Evolutionary conservation across 192 early-diverging fungal species (phyloP), one percentile per base, ranked within the genome.

Genomic region (Coemansia sp.): DNA sequence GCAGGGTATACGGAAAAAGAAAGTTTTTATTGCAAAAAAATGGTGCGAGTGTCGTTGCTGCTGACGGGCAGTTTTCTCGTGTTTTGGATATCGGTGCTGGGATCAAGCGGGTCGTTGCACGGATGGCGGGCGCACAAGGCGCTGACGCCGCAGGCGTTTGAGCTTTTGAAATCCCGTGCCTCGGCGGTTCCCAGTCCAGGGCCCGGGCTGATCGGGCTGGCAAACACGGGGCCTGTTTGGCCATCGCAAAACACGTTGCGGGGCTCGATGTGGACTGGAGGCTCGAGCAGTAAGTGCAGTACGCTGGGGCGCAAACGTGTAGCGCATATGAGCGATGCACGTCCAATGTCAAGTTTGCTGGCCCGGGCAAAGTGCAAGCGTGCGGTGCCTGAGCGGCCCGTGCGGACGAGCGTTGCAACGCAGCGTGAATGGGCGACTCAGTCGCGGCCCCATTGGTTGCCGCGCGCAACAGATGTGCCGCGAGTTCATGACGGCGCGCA

Each of bases 61-160:
- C 61, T 67, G 25, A 56, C 45, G 8, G 56, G 41, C 60, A 63
- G 68, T 19, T 53, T 76, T 21, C 55, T 76, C 15, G 60, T 76
- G 22, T 62, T 76, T 38, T 70, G 65, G 65, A 59, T 76, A 43
- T 48, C 74, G 9, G 65, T 70, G 19, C 50, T 76, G 22, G 74
- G 67, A 24, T 70, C 68, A 32, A 70, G 51, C 24, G 60, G 62
- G 14, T 51, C 59, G 15, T 59, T 72, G 27, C 45, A 65, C 6
- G 61, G 64, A 4, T 66, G 74, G 67, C 58, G 54, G 29, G 49
- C 38, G 19, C 52, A 37, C 41, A 75, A 69, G 29, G 64, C 69
- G 14, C 57, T 72, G 50, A 65, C 69, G 2, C 69, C 69, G 4
- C 62, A 60, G 12, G 69, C 65, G 10, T 72, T 72, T 61, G 52